These are phyloP conservation scores for Parvularia atlantis DNA, from an alignment of 78 protist species.

Conservation along the genomic window DNA sequence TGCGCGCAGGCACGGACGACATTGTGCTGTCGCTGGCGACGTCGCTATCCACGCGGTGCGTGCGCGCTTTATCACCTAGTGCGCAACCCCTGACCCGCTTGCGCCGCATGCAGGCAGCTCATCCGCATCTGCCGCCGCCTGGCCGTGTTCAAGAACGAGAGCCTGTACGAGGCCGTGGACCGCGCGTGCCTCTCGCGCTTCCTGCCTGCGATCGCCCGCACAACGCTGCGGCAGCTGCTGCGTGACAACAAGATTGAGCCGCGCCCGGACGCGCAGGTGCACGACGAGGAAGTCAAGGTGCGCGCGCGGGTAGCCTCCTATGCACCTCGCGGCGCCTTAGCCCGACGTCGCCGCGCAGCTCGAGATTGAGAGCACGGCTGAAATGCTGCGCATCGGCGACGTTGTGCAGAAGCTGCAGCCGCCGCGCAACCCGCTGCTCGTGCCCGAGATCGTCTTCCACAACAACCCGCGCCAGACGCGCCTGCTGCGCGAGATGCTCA, in stretches of 20 bases:
- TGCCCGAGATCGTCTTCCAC: conserved; percentile 36
- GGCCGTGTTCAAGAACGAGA: neutral
- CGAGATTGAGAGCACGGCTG: neutral
- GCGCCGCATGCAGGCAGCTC: conserved; percentile 27
- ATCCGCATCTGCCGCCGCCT: neutral
- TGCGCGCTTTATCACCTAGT: neutral
- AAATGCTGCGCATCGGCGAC: neutral
- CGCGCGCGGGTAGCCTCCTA: no score
- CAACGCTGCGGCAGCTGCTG: neutral
- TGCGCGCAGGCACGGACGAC: conserved; percentile 5
- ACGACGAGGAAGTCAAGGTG: no score
- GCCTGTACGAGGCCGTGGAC: neutral
- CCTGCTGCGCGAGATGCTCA: conserved; percentile 11
- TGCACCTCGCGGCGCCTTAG: no score
- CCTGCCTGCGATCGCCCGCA: conserved; percentile 9
- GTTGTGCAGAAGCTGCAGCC: no score
- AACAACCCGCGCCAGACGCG: conserved; percentile 21
- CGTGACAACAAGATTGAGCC: neutral
- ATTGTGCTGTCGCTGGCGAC: conserved; percentile 6
- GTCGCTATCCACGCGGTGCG: neutral
- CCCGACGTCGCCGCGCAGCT: no score
- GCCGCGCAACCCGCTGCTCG: no score
- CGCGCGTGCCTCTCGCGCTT: conserved; percentile 6
- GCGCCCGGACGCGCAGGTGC: neutral
- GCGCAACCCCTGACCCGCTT: conserved; percentile 3